A percentile compares a stretch with the other conserved stretches of the same genome.
Evolutionary conservation across 352 stramenopile genomes (phyloP).

Genomic region (Globisporangium ultimum): DNA sequence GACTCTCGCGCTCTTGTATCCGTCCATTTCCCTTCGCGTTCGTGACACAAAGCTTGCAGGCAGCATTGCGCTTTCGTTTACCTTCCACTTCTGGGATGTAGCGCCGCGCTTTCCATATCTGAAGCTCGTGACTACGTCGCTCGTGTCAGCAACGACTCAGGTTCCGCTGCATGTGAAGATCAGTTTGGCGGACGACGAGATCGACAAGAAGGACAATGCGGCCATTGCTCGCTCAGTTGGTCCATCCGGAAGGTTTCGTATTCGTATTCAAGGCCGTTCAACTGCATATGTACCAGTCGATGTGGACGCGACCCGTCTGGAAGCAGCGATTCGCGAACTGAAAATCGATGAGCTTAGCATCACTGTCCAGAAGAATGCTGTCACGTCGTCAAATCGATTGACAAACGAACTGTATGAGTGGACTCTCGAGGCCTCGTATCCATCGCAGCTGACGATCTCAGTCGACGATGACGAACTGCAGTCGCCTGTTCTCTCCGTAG

Average conservation of each 20-base stretch:
- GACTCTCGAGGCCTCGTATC: slow-evolving; percentile 13
- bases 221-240: too few species aligned
- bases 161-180: neutral
- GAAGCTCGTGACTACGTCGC: slow-evolving; percentile 1
- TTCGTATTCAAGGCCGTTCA: slow-evolving; percentile 7
- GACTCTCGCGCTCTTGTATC: slow-evolving; percentile 6
- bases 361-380: slow-evolving; percentile 1
- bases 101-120: slow-evolving; percentile 7
- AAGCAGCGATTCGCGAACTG: slow-evolving; percentile 10
- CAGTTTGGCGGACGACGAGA: neutral
- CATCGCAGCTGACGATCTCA: slow-evolving; percentile 1
- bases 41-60: neutral
- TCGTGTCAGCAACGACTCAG: slow-evolving; percentile 5
- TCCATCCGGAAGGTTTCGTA: slow-evolving; percentile 4
- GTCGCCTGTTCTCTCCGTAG: neutral
- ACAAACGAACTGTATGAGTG: slow-evolving; percentile 2
- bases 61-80: slow-evolving; percentile 2
- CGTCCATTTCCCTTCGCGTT: slow-evolving; percentile 5
- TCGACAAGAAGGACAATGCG: too few species aligned
- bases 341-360: neutral
- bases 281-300: slow-evolving; percentile 4
- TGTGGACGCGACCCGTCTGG: slow-evolving; percentile 4
- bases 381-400: neutral
- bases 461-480: neutral
- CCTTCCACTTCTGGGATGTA: slow-evolving; percentile 3